Conservation (phyloP, 768 basidiomycete species). For the Podaxis sp. region DNA sequence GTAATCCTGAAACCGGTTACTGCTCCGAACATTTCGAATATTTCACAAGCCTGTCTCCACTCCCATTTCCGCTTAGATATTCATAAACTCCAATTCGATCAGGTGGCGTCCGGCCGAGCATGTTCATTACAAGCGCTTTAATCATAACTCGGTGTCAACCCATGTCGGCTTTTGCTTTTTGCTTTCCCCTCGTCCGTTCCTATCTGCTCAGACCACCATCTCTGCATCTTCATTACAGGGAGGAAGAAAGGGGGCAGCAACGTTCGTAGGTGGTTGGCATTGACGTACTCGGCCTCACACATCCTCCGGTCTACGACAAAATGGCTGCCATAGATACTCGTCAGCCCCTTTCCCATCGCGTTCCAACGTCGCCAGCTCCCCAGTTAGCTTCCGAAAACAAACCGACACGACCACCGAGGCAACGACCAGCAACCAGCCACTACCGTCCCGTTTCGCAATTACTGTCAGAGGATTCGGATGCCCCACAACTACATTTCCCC, state of each 20-base stretch:
- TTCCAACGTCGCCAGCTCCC: conserved; percentile 7
- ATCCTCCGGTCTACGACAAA: conserved; percentile 7
- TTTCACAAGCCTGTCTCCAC: background rate
- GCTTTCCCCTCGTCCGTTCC: background rate
- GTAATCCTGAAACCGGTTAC: background rate
- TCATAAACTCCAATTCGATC: background rate
- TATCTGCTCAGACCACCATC: conserved; percentile 1
- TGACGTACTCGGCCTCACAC: background rate
- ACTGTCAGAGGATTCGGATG: conserved; percentile 17
- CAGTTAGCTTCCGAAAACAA: conserved; percentile 8
- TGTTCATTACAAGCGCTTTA: background rate
- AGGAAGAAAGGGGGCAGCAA: too few species aligned
- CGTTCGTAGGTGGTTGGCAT: background rate
- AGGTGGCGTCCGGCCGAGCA: background rate
- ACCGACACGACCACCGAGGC: conserved; percentile 14
- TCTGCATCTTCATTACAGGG: background rate
- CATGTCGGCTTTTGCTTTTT: background rate
- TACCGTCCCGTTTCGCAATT: conserved; percentile 38
- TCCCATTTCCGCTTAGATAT: background rate
- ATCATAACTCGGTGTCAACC: conserved; percentile 9
- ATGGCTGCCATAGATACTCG: conserved; percentile 10
- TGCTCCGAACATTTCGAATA: background rate
- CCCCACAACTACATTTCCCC: background rate
- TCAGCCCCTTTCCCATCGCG: conserved; percentile 9
- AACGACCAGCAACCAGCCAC: conserved; percentile 21